These are phyloP conservation scores for Aegilops tauschii DNA, from an alignment of 176 grass and related monocot species.

Conservation along the genomic window DNA sequence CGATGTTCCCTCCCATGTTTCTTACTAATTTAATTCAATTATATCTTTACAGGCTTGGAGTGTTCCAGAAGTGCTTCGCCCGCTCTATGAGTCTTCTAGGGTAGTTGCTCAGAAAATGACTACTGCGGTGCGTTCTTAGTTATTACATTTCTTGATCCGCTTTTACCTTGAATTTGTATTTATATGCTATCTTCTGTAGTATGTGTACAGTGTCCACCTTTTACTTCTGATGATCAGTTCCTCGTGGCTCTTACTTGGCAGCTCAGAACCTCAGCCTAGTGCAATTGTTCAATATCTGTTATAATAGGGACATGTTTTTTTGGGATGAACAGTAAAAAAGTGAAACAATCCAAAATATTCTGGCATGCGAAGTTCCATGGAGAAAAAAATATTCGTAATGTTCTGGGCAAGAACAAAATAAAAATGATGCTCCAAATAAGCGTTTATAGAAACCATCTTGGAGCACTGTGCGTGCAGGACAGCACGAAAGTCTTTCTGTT, in stretches of 20 bases:
- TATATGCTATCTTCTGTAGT: neutral
- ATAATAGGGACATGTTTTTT: neutral
- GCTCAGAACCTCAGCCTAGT: neutral
- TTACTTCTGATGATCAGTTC: neutral
- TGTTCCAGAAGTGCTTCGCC: constrained; percentile 92
- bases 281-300: neutral
- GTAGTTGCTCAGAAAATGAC: constrained; percentile 99
- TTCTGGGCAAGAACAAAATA: neutral
- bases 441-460: neutral
- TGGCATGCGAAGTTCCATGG: neutral
- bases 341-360: neutral
- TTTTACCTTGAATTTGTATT: neutral
- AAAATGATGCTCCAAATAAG: neutral
- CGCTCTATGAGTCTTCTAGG: constrained; percentile 87
- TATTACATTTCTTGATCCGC: neutral
- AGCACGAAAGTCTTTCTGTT: neutral
- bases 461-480: neutral
- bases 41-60: constrained; percentile 70
- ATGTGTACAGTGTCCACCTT: neutral
- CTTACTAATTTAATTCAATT: constrained; percentile 9
- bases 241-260: neutral
- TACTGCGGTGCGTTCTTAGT: constrained; percentile 60
- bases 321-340: neutral
- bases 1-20: neutral
- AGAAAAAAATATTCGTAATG: neutral